A percentile compares a stretch with the other conserved stretches of the same genome.
phyloP scores from a whole-genome alignment of 805 yeast species.

The Zygosaccharomyces bailii region DNA sequence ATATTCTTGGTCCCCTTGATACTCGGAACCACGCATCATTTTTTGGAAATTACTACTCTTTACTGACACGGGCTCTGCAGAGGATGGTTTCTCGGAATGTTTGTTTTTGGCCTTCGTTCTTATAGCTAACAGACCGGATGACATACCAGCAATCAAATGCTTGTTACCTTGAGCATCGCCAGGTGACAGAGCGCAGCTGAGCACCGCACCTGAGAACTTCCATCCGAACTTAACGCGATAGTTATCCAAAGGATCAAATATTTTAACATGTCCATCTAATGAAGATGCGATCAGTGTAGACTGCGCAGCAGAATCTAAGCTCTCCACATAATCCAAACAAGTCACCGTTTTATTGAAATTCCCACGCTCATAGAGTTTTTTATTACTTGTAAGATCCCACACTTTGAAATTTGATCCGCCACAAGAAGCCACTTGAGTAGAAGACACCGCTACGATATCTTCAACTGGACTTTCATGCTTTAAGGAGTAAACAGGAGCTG shows the following conservation, averaged over 20 bases:
- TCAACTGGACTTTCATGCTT: constrained; percentile 83
- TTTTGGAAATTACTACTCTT: constrained; percentile 63
- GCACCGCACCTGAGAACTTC: constrained; percentile 93
- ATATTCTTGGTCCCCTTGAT: constrained; percentile 85
- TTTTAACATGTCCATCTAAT: constrained; percentile 95
- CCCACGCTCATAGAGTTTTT: constrained; percentile 61
- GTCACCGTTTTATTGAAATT: constrained; percentile 95
- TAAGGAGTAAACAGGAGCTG: constrained; percentile 57
- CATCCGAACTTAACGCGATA: constrained; percentile 95
- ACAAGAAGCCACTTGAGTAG: constrained; percentile 69
- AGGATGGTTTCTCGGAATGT: constrained; percentile 15
- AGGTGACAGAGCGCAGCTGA: constrained; percentile 88
- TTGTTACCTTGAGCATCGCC: constrained; percentile 43
- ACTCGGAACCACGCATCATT: constrained; percentile 88
- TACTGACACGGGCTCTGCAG: constrained; percentile 3
- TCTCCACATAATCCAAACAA: constrained; percentile 46
- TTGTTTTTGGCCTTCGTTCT: constrained; percentile 75
- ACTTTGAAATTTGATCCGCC: constrained; percentile 81
- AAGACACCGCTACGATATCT: constrained; percentile 70
- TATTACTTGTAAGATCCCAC: constrained; percentile 85
- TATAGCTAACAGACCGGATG: constrained; percentile 83
- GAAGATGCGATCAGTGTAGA: constrained; percentile 82
- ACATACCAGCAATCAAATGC: constrained; percentile 89
- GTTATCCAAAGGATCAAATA: constrained; percentile 71
- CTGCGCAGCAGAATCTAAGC: constrained; percentile 33